phyloP scores from a whole-genome alignment of 345 rosid species.

The Citrus sp. region DNA sequence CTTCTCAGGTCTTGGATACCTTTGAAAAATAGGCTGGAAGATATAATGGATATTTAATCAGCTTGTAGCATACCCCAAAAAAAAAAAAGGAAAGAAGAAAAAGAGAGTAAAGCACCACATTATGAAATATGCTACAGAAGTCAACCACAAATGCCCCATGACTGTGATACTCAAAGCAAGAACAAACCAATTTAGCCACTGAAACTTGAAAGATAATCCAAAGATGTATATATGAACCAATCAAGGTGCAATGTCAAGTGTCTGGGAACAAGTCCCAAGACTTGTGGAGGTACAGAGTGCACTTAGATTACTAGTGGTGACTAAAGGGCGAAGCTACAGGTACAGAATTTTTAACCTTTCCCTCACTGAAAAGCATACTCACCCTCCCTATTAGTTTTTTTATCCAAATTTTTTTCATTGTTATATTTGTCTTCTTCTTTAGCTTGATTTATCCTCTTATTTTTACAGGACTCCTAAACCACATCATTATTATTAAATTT shows the following conservation, averaged over 20 bases:
- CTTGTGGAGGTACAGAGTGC: neutral
- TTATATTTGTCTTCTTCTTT: neutral
- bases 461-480: neutral
- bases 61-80: slow-evolving; percentile 11
- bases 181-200: neutral
- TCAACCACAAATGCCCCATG: neutral
- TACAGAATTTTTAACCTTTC: neutral
- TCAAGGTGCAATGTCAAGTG: neutral
- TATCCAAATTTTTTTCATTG: neutral
- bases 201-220: neutral
- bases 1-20: slow-evolving; percentile 98
- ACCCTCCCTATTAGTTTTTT: neutral
- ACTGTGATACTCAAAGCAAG: neutral
- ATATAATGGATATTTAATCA: slow-evolving; percentile 25
- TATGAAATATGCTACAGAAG: neutral
- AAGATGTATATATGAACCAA: neutral
- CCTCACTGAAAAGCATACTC: neutral
- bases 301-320: neutral
- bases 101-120: slow-evolving; percentile 2
- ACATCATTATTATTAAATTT: neutral
- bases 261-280: neutral
- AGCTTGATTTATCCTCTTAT: neutral
- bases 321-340: neutral
- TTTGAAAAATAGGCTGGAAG: slow-evolving; percentile 91
- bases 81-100: neutral